These are phyloP conservation scores for Aureobasidium sp. DNA, from an alignment of 2,329 filamentous ascomycete species.

Conservation along the genomic window DNA sequence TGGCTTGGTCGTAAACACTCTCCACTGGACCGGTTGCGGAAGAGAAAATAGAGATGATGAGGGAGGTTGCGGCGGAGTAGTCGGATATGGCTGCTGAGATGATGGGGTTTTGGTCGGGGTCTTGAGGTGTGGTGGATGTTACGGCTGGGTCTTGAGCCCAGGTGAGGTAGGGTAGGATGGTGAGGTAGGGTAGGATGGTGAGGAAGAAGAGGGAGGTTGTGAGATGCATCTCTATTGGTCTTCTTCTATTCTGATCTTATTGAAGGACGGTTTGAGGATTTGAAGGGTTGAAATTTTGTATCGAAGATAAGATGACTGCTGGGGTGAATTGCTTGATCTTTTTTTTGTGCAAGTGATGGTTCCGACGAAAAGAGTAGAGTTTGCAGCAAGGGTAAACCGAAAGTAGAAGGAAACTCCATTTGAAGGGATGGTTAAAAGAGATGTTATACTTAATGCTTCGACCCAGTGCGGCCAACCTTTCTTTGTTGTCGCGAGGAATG, in stretches of 20 bases:
- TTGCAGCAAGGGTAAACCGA: too few species aligned
- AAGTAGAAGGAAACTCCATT: background rate
- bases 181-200: background rate
- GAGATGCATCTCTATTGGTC: background rate
- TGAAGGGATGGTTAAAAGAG: background rate
- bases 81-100: background rate
- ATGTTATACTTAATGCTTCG: background rate
- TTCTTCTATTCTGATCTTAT: too few species aligned
- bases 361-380: too few species aligned
- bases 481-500: background rate
- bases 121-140: background rate
- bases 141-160: background rate
- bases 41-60: background rate
- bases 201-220: background rate
- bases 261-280: too few species aligned
- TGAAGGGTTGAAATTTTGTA: too few species aligned
- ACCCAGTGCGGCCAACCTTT: background rate
- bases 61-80: background rate
- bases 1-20: background rate
- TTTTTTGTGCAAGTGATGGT: too few species aligned
- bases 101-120: too few species aligned
- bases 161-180: background rate
- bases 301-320: too few species aligned
- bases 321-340: too few species aligned
- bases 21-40: background rate